phyloP scores from a whole-genome alignment of 2,329 filamentous ascomycete genomes.

The Fusarium virguliforme region DNA sequence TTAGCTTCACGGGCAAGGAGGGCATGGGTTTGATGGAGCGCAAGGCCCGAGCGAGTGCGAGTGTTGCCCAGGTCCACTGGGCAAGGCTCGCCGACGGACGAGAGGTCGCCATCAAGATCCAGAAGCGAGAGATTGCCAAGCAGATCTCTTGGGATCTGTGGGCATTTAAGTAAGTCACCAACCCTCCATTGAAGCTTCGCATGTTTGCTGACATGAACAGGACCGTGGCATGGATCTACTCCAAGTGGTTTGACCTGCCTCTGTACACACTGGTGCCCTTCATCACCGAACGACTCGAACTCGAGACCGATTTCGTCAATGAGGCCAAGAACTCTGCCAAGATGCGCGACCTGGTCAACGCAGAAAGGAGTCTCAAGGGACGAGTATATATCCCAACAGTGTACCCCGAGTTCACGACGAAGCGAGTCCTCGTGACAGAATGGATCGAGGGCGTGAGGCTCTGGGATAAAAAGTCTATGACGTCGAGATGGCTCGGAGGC shows the following conservation, averaged over 20 bases:
- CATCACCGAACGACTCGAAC: constrained; percentile 89
- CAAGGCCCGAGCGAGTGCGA: constrained; percentile 81
- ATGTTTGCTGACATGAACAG: constrained; percentile 58
- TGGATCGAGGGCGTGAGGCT: constrained; percentile 97
- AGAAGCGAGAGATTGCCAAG: constrained; percentile 92
- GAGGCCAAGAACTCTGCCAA: constrained; percentile 90
- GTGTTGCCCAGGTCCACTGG: constrained; percentile 98
- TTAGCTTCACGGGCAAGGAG: constrained; percentile 83
- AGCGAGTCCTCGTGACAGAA: constrained; percentile 91
- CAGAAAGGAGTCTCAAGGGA: constrained; percentile 81
- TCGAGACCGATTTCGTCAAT: constrained; percentile 95
- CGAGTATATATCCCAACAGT: constrained; percentile 91
- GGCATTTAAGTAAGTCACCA: constrained; percentile 83
- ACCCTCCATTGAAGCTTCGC: not conserved
- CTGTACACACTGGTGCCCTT: constrained; percentile 93
- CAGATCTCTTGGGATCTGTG: constrained; percentile 96
- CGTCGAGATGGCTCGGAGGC: constrained; percentile 83
- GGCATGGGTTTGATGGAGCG: constrained; percentile 76
- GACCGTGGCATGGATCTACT: constrained; percentile 86
- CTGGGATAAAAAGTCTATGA: constrained; percentile 91
- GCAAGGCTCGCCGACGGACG: constrained; percentile 87
- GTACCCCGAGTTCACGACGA: constrained; percentile 86
- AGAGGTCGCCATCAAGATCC: constrained; percentile 95
- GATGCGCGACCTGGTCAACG: constrained; percentile 83
- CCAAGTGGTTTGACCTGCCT: constrained; percentile 92